These are phyloP conservation scores for Cornus kousa DNA, from an alignment of 148 eudicot species.

Conservation along the genomic window DNA sequence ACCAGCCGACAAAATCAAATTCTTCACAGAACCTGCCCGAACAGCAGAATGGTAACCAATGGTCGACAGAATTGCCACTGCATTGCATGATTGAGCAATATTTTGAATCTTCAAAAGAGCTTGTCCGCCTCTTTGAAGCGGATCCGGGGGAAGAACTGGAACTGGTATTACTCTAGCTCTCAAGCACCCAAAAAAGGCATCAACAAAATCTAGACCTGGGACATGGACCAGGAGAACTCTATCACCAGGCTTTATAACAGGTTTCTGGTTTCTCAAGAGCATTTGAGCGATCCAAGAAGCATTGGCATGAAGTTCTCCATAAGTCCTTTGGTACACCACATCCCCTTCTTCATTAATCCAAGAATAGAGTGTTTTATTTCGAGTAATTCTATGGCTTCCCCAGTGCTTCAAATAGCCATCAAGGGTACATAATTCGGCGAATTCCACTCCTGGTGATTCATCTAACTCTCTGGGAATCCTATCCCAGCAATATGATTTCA, in stretches of 20 bases:
- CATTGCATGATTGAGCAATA: constrained; percentile 44
- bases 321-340: constrained; percentile 27
- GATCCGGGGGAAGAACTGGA: constrained; percentile 54
- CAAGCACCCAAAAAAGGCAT: constrained; percentile 55
- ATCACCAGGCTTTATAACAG: constrained; percentile 43
- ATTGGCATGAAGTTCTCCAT: constrained; percentile 37
- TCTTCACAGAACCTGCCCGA: constrained; percentile 39
- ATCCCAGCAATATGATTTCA: constrained; percentile 21
- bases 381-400: constrained; percentile 38
- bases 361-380: constrained; percentile 35
- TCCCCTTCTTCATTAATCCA: constrained; percentile 47
- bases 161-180: constrained; percentile 49
- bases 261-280: constrained; percentile 43
- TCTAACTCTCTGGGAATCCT: constrained; percentile 19
- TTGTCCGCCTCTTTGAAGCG: constrained; percentile 53
- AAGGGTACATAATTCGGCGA: constrained; percentile 36
- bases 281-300: constrained; percentile 47
- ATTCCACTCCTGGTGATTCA: constrained; percentile 35
- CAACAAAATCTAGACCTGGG: constrained; percentile 53
- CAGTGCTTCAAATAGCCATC: constrained; percentile 47
- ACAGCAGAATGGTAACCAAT: constrained; percentile 41
- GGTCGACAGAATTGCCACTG: constrained; percentile 54
- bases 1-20: constrained; percentile 21
- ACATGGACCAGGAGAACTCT: constrained; percentile 47
- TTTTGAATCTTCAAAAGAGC: constrained; percentile 47